phyloP scores from a whole-genome alignment of 352 stramenopile genomes.

The Globisporangium takayamanum region DNA sequence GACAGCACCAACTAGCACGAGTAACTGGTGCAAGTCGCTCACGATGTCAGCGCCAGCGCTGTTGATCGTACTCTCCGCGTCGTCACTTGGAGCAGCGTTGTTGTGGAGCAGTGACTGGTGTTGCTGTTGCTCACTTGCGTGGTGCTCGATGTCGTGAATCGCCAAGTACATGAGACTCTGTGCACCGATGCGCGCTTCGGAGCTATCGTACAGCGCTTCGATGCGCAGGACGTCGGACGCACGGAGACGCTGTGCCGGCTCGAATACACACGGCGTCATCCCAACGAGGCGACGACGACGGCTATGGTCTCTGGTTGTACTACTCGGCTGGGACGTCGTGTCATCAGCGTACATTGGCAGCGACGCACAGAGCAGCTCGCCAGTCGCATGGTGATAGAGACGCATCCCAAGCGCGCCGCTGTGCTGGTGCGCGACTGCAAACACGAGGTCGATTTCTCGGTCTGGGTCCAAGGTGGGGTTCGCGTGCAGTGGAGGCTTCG shows the following conservation, averaged over 20 bases:
- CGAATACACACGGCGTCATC: constrained; percentile 8
- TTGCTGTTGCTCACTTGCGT: not conserved
- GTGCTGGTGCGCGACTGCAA: constrained; percentile 4
- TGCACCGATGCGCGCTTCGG: constrained; percentile 7
- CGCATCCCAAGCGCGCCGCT: constrained; percentile 1
- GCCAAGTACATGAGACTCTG: constrained; percentile 9
- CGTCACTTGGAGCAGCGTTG: not conserved
- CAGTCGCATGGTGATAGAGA: not conserved
- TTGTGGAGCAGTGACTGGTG: not conserved
- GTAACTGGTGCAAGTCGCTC: constrained; percentile 4
- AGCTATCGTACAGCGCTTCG: constrained; percentile 9
- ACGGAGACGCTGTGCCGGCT: not conserved
- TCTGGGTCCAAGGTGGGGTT: not conserved
- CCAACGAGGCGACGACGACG: not conserved
- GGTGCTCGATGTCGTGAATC: constrained; percentile 5
- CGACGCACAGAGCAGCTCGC: constrained; percentile 3
- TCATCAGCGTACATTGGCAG: not conserved
- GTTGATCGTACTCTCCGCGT: constrained; percentile 1
- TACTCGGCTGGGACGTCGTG: not conserved
- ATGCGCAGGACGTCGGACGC: constrained; percentile 5
- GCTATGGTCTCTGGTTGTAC: not conserved
- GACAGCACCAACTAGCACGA: constrained; percentile 1
- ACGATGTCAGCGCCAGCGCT: constrained; percentile 6
- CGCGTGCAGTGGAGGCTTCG: not conserved
- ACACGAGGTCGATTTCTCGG: constrained; percentile 9